Percentiles rank a stretch among this genome's conserved stretches.
These are phyloP conservation scores for Cyberlindnera lachancei DNA, from an alignment of 805 yeast species.

Conservation along the genomic window DNA sequence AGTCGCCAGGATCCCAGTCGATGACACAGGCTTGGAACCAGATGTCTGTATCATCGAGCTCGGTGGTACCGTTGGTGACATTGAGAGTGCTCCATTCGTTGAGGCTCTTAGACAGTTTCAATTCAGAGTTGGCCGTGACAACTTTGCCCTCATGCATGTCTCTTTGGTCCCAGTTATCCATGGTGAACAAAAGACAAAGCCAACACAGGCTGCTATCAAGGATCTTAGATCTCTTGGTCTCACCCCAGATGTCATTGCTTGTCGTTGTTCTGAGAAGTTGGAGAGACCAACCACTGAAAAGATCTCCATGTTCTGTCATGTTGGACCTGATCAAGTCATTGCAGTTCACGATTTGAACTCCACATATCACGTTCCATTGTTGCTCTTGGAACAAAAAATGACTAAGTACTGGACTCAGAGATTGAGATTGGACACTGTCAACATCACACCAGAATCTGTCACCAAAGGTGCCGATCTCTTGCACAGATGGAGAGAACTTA, in stretches of 20 bases:
- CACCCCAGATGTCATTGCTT: constrained; percentile 94
- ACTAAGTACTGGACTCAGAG: constrained; percentile 64
- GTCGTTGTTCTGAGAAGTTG: constrained; percentile 84
- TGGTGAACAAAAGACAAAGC: constrained; percentile 98
- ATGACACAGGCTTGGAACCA: constrained; percentile 78
- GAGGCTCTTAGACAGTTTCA: constrained; percentile 99
- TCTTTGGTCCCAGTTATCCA: constrained; percentile 96
- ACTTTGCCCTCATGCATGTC: constrained; percentile 93
- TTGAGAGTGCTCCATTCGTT: constrained; percentile 97
- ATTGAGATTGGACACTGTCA: constrained; percentile 47
- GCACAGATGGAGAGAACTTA: constrained; percentile 71
- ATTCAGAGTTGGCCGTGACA: constrained; percentile 90
- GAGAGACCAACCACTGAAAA: constrained; percentile 84
- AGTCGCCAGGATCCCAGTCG: constrained; percentile 89
- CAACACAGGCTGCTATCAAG: constrained; percentile 98
- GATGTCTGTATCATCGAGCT: constrained; percentile 95
- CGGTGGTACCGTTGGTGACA: constrained; percentile 99
- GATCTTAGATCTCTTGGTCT: constrained; percentile 94
- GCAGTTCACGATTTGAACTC: constrained; percentile 96
- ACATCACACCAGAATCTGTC: constrained; percentile 41
- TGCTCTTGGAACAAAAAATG: constrained; percentile 81
- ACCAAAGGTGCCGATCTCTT: constrained; percentile 65
- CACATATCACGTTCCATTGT: constrained; percentile 93
- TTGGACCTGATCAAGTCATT: constrained; percentile 94
- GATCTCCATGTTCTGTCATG: constrained; percentile 98